Percentiles rank a stretch among this genome's conserved stretches.
Conservation (phyloP, 345 rosid species). For the Populus alba region DNA sequence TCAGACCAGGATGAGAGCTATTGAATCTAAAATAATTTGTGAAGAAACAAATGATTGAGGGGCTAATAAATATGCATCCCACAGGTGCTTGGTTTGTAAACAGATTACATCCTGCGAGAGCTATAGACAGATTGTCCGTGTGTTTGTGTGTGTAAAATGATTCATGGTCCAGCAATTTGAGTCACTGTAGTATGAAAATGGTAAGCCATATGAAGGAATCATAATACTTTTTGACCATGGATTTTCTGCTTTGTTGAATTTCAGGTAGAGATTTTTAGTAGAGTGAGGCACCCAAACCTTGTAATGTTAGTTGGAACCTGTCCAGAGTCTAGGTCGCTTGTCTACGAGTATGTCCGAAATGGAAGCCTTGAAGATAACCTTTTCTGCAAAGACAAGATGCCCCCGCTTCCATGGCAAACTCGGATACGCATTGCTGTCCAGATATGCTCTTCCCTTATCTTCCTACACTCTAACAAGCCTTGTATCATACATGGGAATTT, state of each 20-base stretch:
- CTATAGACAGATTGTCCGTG: background rate
- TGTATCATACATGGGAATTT: constrained; percentile 76
- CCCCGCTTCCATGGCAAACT: constrained; percentile 65
- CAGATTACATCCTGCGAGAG: background rate
- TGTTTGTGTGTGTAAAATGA: background rate
- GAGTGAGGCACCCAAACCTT: constrained; percentile 88
- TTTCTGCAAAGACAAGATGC: constrained; percentile 42
- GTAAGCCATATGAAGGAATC: background rate
- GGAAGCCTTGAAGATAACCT: constrained; percentile 77
- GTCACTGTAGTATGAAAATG: background rate
- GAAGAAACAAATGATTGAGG: background rate
- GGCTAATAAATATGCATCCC: background rate
- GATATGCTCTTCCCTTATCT: constrained; percentile 76
- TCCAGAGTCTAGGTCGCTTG: constrained; percentile 72
- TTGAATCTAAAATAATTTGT: background rate
- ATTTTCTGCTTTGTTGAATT: constrained; percentile 5
- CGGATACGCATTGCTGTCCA: constrained; percentile 63
- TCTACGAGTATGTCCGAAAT: constrained; percentile 66
- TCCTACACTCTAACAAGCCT: constrained; percentile 80
- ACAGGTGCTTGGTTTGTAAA: background rate
- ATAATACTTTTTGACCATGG: background rate
- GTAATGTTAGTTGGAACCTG: constrained; percentile 73
- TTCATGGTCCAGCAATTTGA: too few relatives aligned
- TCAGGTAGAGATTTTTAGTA: constrained; percentile 71
- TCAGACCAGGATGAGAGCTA: background rate